phyloP scores from a whole-genome alignment of 805 yeast species.

The Wickerhamia fluorescens region DNA sequence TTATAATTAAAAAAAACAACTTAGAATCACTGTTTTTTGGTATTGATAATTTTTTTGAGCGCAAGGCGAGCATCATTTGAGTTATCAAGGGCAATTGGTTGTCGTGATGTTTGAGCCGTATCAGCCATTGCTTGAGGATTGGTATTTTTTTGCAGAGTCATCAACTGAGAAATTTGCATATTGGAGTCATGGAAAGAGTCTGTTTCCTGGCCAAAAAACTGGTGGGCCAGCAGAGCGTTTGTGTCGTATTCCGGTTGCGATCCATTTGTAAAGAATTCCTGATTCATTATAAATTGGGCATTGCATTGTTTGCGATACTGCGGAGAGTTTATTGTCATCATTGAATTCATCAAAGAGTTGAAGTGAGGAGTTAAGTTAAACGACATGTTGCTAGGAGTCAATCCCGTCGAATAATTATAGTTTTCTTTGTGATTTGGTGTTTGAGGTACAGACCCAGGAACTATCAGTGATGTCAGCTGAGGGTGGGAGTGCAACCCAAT shows the following conservation, averaged over 20 bases:
- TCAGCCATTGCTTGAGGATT: too few species aligned
- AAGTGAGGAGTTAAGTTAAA: constrained; percentile 35
- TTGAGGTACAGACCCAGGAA: constrained; percentile 18
- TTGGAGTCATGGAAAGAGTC: neutral
- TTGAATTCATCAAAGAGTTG: constrained; percentile 33
- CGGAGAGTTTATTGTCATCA: constrained; percentile 28
- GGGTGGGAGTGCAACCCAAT: too few species aligned
- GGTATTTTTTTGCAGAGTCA: too few species aligned
- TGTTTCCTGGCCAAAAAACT: neutral
- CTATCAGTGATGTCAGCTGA: too few species aligned
- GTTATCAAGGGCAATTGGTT: constrained; percentile 12
- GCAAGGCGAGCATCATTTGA: constrained; percentile 33
- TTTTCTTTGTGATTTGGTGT: constrained; percentile 30
- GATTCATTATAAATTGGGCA: constrained; percentile 17
- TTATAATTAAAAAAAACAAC: too few species aligned
- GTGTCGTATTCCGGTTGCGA: neutral
- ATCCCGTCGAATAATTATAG: constrained; percentile 19
- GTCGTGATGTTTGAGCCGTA: constrained; percentile 1
- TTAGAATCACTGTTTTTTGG: constrained; percentile 17
- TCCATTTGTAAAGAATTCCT: constrained; percentile 19
- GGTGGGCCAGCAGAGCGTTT: neutral
- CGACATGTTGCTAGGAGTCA: constrained; percentile 21
- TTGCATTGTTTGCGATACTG: constrained; percentile 10
- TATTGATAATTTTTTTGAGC: constrained; percentile 27
- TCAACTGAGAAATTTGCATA: too few species aligned